Evolutionary conservation across 2,329 filamentous ascomycete genomes (phyloP), one percentile per base, ranked within the genome.

Genomic region (Septoria linicola): DNA sequence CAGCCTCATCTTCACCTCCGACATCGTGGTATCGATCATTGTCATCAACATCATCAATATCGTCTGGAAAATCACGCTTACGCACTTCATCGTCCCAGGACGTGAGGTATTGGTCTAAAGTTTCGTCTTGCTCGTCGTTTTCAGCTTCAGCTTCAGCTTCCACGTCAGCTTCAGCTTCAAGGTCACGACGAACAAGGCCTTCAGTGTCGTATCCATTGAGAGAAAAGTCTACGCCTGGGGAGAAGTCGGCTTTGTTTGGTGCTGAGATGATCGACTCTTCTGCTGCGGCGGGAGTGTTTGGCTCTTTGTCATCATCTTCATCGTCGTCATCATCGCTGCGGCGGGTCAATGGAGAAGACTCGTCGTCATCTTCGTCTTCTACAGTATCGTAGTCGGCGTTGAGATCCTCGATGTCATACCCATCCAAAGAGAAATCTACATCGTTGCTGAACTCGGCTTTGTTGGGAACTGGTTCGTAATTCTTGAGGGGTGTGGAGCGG

Each of bases 391-490:
- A 16, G 17, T 32, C 37, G 14, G 19, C 11, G 11, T 34, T 13
- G 19, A 48, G n/a, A 34, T 30, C 14, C 32, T 41, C 27, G 30
- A 21, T 27, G 4, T 52, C 43, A 17, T 52, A 52, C 27, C 43
- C 49, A 8, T 47, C 49, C 30, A 52, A 42, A 6, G 30, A 40
- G 17, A 35, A 32, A 31, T 44, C 50, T 37, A 53, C 16, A 14
- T 42, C 23, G 20, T 11, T 16, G n/a, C 50, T 13, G 42, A 52
- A 32, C 31, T 53, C 39, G 23, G 34, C 30, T 39, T 48, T 10
- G 10, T 27, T 27, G 5, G 23, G 35, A 2, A 36, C 19, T 27
- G 35, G 25, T 20, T 43, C 41, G 41, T 43, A 43, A 4, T 43
- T 43, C 41, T 43, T 31, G 3, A 43, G 41, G 11, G 41, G 41